Evolutionary conservation across 148 eudicot species (phyloP), one percentile per base, ranked within the genome.

Genomic region (Spergularia bocconei): DNA sequence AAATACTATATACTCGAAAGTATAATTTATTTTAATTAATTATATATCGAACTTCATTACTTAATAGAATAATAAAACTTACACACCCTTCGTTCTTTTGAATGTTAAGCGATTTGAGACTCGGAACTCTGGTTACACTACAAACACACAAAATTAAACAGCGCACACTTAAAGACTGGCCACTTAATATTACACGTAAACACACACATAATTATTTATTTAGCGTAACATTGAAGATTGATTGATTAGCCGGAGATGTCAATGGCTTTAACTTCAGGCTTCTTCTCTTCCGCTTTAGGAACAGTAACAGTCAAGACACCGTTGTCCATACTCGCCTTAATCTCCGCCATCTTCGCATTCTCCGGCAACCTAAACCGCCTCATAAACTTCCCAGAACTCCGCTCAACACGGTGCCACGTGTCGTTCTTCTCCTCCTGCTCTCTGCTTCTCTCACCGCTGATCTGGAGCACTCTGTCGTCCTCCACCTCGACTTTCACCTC

Each of bases 401-500:
- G 16, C 71, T 84, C 87, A 0, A 79, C 80, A 7, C 85, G 76
- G 75, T 81, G 85, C 87, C 85, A 84, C 52, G 23, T 81, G 29
- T 84, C 87, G 0, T 17, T 63, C 68, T 79, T 70, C 68, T 81
- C 83, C 62, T 82, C 81, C 11, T 63, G 33, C 64, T 81, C 85
- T 25, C 57, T 70, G 57, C 38, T 73, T 41, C 85, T 77, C 81
- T 84, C 83, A 2, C 85, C 87, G 17, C 87, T 84, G 13, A 84
- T 82, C 79, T 68, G 80, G 0, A 84, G 71, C 44, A 84, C 82
- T 5, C 55, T 19, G 1, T 73, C 87, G 1, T 84, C 87, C 20
- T 81, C 87, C 56, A 84, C 79, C 79, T 84, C 85, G 5, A 81
- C 87, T 51, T 82, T 82, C n/a, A 84, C 85, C 70, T 84, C 87